phyloP scores from a whole-genome alignment of 305 asterid species.

The Plantago lanceolata region DNA sequence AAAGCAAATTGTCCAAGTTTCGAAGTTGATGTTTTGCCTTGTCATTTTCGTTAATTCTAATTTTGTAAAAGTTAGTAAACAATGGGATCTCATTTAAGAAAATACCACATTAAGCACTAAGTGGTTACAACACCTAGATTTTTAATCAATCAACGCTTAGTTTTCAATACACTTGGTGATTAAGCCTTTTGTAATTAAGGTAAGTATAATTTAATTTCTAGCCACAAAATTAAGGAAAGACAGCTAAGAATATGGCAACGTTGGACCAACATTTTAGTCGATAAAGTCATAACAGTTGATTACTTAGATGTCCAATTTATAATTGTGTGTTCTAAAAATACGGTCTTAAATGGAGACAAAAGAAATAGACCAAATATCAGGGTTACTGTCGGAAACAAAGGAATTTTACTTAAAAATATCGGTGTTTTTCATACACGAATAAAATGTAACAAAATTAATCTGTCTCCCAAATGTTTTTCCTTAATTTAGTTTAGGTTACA shows the following conservation, averaged over 20 bases:
- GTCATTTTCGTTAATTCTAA: slow-evolving; percentile 10
- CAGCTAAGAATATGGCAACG: not conserved
- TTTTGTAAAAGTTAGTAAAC: not conserved
- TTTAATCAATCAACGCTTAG: not conserved
- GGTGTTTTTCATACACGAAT: no score
- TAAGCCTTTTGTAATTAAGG: not conserved
- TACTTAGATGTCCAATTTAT: not conserved
- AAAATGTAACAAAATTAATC: no score
- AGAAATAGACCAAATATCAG: no score
- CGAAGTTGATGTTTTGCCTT: slow-evolving; percentile 15
- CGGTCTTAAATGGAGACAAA: no score
- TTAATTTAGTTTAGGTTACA: no score
- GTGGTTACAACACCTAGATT: not conserved
- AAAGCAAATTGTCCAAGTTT: slow-evolving; percentile 8
- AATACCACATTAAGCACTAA: slow-evolving; percentile 2
- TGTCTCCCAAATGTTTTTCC: no score
- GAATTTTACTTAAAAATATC: no score
- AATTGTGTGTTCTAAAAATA: no score
- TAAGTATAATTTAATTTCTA: not conserved
- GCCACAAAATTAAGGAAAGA: not conserved
- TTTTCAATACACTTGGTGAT: not conserved
- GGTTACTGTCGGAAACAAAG: no score
- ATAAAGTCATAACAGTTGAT: not conserved
- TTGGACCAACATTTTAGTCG: not conserved
- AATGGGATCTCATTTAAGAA: slow-evolving; percentile 20